Evolutionary conservation across 495 filamentous ascomycete genomes (phyloP), one percentile per base, ranked within the genome.

Genomic region (Echria macrotheca): DNA sequence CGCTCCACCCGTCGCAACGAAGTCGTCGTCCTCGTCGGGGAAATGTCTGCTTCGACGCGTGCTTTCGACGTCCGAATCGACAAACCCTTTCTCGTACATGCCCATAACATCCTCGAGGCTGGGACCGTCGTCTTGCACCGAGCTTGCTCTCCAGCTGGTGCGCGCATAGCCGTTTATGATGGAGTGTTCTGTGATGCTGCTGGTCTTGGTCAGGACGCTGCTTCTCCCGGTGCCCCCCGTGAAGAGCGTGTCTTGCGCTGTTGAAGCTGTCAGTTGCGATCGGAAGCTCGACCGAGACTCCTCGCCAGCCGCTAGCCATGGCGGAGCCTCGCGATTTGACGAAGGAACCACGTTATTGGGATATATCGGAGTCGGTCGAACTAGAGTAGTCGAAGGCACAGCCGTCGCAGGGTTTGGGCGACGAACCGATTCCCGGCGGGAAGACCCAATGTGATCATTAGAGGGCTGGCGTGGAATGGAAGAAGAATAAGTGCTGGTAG

Each of bases 51-150:
- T 67, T 10, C 52, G 50, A 15, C 60, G 59, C 5, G 67, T 58
- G 19, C 68, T 66, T 22, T 70, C 65, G 9, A 67, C 50, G 18
- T 67, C 70, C 18, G 68, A 67, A 47, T 80, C 78, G 55, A 86
- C 83, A 68, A 93, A 91, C 0, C 90, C 89, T 54, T 84, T 81
- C 46, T 86, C 84, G 61, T 96, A 96, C 86, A 96, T 90, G 12
- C 84, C 87, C 67, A 96, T 93, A 6, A 88, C 85, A 70, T 96
- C 91, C 55, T 97, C 91, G 2, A 95, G 79, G 52, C 84, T 95
- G 75, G 90, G 85, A 4, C 80, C 82, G 49, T 80, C 84, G 48
- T 88, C 84, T 31, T 76, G 77, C 6, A 74, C 71, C 31, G 74
- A 77, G 47, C 73, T 72, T 26, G 69, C n/a, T 64, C 69, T 46